Conservation (phyloP, 768 basidiomycete species). For the Cubamyces lactineus region DNA sequence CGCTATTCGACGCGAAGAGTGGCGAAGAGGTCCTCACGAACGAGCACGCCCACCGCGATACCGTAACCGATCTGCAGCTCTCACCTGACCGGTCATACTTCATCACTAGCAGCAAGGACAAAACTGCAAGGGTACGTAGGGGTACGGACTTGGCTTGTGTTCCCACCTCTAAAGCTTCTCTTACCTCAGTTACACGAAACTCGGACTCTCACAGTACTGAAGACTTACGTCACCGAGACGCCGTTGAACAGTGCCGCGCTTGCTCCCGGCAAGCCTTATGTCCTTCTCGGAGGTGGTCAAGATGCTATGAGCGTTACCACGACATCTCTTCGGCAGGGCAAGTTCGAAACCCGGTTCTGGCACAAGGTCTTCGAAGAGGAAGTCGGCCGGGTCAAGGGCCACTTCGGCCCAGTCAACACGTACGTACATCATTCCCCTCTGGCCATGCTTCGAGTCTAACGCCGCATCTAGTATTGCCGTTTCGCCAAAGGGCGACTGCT, state of each 20-base stretch:
- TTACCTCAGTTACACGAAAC: conserved; percentile 79
- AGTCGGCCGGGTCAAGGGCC: conserved; percentile 95
- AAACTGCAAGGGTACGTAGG: conserved; percentile 81
- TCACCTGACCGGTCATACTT: conserved; percentile 92
- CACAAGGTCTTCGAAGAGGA: conserved; percentile 97
- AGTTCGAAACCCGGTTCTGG: conserved; percentile 99
- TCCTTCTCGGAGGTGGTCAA: conserved; percentile 94
- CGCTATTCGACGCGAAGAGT: conserved; percentile 84
- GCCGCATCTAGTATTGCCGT: conserved; percentile 74
- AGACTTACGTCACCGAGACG: conserved; percentile 92
- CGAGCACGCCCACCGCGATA: conserved; percentile 85
- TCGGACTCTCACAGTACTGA: conserved; percentile 86
- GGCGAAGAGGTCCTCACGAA: conserved; percentile 85
- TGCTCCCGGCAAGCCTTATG: conserved; percentile 83
- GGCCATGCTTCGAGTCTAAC: conserved; percentile 13
- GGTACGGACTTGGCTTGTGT: not conserved
- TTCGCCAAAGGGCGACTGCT: conserved; percentile 84
- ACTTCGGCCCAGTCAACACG: conserved; percentile 97
- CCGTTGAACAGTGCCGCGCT: conserved; percentile 94
- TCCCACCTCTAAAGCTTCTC: not conserved
- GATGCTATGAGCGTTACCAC: conserved; percentile 98
- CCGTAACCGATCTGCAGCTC: conserved; percentile 91
- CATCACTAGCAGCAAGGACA: conserved; percentile 96
- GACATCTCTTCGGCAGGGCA: conserved; percentile 90
- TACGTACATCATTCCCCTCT: conserved; percentile 46